phyloP scores from a whole-genome alignment of 306 rosid genomes.

The Cucumis melo region DNA sequence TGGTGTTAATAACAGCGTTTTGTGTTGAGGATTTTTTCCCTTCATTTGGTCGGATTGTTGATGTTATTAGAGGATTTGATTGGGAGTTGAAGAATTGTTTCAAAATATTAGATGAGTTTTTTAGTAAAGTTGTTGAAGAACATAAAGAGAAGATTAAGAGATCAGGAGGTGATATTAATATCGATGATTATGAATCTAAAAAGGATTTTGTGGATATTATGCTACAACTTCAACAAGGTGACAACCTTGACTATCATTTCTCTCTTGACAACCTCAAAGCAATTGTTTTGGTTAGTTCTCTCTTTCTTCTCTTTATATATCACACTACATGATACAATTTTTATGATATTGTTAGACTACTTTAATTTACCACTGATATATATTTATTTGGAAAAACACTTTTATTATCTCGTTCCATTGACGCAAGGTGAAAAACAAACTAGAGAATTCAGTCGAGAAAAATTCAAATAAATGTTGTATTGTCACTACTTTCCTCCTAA shows the following conservation, averaged over 20 bases:
- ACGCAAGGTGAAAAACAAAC: no score
- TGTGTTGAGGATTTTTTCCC: slow-evolving; percentile 16
- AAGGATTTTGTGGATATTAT: not conserved
- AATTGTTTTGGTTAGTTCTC: not conserved
- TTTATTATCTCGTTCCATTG: no score
- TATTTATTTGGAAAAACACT: no score
- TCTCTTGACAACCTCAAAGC: not conserved
- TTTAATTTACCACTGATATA: no score
- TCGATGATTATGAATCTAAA: not conserved
- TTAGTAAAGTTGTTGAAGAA: slow-evolving; percentile 2
- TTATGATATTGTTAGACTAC: no score
- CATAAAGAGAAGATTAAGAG: not conserved
- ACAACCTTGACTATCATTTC: not conserved
- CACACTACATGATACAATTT: no score
- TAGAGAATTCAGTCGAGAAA: no score
- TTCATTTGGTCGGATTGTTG: not conserved
- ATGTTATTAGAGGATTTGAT: slow-evolving; percentile 4
- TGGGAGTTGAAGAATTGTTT: slow-evolving; percentile 6
- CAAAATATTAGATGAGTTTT: slow-evolving; percentile 10
- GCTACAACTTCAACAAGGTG: not conserved
- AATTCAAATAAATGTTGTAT: no score
- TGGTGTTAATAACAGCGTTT: not conserved
- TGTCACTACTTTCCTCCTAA: no score
- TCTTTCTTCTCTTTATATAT: not conserved
- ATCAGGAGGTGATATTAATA: not conserved